These are phyloP conservation scores for Plantago coronopus DNA, from an alignment of 305 asterid species.

Conservation along the genomic window DNA sequence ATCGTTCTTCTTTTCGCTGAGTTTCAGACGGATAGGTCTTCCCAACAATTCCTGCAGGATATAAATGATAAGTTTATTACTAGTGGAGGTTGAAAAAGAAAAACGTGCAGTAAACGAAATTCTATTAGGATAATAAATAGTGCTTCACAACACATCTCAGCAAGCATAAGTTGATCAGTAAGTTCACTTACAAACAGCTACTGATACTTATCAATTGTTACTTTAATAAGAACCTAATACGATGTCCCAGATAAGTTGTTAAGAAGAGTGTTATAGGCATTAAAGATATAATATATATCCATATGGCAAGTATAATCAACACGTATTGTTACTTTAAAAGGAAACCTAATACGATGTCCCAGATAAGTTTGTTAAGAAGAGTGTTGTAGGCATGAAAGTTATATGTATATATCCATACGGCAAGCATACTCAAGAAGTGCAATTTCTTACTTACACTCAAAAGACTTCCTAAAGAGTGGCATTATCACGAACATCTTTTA, in stretches of 20 bases:
- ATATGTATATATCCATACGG: not conserved
- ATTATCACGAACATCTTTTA: conserved; percentile 3
- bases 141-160: not conserved
- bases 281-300: not conserved
- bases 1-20: conserved; percentile 44
- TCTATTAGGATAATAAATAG: not conserved
- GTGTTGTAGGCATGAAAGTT: too few relatives aligned
- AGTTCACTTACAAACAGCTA: too few relatives aligned
- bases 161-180: not conserved
- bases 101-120: not conserved
- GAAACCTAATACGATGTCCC: too few relatives aligned
- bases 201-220: too few relatives aligned
- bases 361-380: too few relatives aligned
- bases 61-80: not conserved
- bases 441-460: not conserved
- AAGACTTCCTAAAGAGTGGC: not conserved
- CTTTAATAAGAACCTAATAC: too few relatives aligned
- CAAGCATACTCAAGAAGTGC: not conserved
- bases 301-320: not conserved
- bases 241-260: too few relatives aligned
- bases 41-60: conserved; percentile 73
- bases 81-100: not conserved
- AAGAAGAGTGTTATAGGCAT: too few relatives aligned
- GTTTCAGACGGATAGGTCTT: conserved; percentile 54
- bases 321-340: too few relatives aligned